Conservation (phyloP, 2,329 filamentous ascomycete species). For the Diplodia sapinea region DNA sequence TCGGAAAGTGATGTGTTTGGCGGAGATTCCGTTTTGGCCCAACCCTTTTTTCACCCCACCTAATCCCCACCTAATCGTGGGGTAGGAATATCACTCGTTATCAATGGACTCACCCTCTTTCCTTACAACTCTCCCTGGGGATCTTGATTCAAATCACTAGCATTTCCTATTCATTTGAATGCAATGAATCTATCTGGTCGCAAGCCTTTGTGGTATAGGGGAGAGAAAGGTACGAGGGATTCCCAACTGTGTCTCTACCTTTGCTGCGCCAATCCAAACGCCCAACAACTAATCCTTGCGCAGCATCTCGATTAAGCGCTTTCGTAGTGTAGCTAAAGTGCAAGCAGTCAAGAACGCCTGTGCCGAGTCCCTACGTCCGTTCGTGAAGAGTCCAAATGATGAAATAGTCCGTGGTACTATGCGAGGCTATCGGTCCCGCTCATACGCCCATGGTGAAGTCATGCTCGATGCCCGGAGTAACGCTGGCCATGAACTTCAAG, state of each 20-base stretch:
- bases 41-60: background rate
- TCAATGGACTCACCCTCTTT: background rate
- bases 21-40: background rate
- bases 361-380: slow-evolving; percentile 11
- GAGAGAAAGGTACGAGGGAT: background rate
- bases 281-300: background rate
- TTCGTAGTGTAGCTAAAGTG: slow-evolving; percentile 1
- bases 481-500: slow-evolving; percentile 74
- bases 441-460: slow-evolving; percentile 96
- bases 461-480: slow-evolving; percentile 96
- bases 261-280: slow-evolving; percentile 22
- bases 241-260: slow-evolving; percentile 1
- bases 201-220: slow-evolving; percentile 26
- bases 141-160: slow-evolving; percentile 9
- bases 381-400: background rate
- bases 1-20: background rate
- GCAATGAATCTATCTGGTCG: slow-evolving; percentile 14
- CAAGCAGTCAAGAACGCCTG: slow-evolving; percentile 10
- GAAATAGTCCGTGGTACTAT: background rate
- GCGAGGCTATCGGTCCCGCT: slow-evolving; percentile 34
- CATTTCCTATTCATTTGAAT: slow-evolving; percentile 7
- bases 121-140: background rate
- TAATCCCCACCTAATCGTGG: background rate
- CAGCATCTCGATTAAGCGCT: slow-evolving; percentile 5
- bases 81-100: background rate